Evolutionary conservation across 2,329 filamentous ascomycete species (phyloP), one percentile per base, ranked within the genome.

Genomic region (Taxawa tesnikishii): DNA sequence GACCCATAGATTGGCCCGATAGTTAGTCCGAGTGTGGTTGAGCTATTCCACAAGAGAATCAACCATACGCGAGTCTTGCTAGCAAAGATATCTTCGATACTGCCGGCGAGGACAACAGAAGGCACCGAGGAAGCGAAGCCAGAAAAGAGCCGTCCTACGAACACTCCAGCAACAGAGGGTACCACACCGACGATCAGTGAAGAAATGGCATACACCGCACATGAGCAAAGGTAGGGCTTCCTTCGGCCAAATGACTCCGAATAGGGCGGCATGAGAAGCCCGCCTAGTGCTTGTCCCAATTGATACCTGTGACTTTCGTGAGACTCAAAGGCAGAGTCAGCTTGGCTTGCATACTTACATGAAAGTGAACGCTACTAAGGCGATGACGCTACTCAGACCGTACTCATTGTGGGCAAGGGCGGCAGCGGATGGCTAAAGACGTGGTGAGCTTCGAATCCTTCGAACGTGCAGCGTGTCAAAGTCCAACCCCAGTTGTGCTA

Each of bases 1-100:
- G 55, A 56, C 10, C 58, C 59, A 38, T 61, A 53, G 1, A 64
- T 54, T 4, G 65, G 63, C 0, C 62, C 64, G 3, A 62, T 32
- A 5, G 57, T 51, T 8, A 67, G 39, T 0, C 60, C 65, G 5
- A 61, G 41, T 2, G 60, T 64, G 2, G 60, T 54, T 6, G 52
- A 52, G 14, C 54, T 47, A 17, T 58, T 56, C 63, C 64, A 68
- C 5, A 56, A 43, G 33, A 59, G 60, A 6, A 68, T 51, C 10
- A 62, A 44, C 62, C 61, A 67, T 6, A 67, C 56, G 10, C 65
- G 53, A n/a, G 49, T 50, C 33, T 53, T 50, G 11, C 29, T 51
- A 34, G 65, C 58, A 48, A 58, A 67, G 44, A 69, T 57, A 38
- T 69, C 64, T 37, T 69, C 65, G 18, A 68, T 54, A 30, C 59